Evolutionary conservation across 2,329 filamentous ascomycete species (phyloP).

Genomic region (Fusarium virguliforme): DNA sequence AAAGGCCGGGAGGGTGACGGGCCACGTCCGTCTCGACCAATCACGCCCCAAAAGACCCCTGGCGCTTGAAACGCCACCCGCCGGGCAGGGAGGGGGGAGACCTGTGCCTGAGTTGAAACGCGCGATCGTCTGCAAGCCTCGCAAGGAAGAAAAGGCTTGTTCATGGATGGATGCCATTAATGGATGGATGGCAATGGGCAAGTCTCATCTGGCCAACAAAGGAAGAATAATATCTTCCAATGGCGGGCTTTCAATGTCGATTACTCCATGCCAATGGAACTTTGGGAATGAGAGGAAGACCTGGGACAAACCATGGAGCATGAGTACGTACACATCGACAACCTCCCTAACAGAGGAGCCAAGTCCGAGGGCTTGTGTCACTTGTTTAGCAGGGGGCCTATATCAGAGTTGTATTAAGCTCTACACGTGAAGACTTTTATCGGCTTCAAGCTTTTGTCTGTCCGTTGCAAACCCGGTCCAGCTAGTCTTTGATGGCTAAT

Average conservation of each 20-base stretch:
- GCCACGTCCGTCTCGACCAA: conserved; percentile 33
- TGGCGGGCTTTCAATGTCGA: conserved; percentile 9
- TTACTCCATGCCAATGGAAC: conserved; percentile 5
- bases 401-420: conserved; percentile 6
- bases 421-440: conserved; percentile 20
- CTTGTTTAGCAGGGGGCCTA: conserved; percentile 18
- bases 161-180: conserved; percentile 10
- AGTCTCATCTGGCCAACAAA: conserved; percentile 9
- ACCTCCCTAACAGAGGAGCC: conserved; percentile 6
- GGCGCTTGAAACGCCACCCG: conserved; percentile 46
- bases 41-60: conserved; percentile 25
- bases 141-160: conserved; percentile 4
- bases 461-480: conserved; percentile 16
- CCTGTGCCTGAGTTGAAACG: conserved; percentile 48
- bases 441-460: not conserved
- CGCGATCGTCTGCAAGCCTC: conserved; percentile 38
- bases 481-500: conserved; percentile 3
- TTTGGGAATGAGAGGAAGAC: not conserved
- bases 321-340: not conserved
- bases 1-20: conserved; percentile 35
- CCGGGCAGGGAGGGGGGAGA: conserved; percentile 18
- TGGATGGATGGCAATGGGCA: too few species aligned
- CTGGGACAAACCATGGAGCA: not conserved
- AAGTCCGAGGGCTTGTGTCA: conserved; percentile 21
- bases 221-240: conserved; percentile 18